Conservation (phyloP, 2,329 filamentous ascomycete species). For the Grosmannia clavigera region DNA sequence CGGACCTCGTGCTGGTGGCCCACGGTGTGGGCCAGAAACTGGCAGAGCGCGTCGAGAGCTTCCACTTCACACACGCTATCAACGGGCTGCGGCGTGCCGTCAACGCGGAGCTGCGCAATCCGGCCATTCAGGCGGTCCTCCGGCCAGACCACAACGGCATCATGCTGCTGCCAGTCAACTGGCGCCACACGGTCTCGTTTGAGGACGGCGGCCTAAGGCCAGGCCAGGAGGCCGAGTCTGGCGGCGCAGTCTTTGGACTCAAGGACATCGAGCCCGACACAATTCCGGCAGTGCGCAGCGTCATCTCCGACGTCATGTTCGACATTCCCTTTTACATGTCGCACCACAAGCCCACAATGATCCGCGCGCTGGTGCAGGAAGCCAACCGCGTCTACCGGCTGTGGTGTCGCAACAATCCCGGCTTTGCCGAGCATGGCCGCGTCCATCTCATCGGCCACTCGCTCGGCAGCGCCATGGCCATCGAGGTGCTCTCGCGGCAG, state of each 20-base stretch:
- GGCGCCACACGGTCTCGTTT: slow-evolving; percentile 78
- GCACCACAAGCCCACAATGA: slow-evolving; percentile 91
- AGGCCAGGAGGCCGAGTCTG: slow-evolving; percentile 16
- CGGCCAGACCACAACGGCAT: slow-evolving; percentile 72
- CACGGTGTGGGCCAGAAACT: slow-evolving; percentile 97
- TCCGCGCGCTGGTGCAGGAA: slow-evolving; percentile 74
- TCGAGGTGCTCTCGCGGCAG: slow-evolving; percentile 83
- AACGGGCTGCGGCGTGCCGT: slow-evolving; percentile 79
- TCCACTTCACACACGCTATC: slow-evolving; percentile 93
- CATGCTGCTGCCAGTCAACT: slow-evolving; percentile 91
- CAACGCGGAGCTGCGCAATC: slow-evolving; percentile 68
- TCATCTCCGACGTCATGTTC: slow-evolving; percentile 96
- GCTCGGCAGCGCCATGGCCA: slow-evolving; percentile 83
- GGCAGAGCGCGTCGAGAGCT: slow-evolving; percentile 87
- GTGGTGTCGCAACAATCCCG: slow-evolving; percentile 89
- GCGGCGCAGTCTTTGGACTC: slow-evolving; percentile 47
- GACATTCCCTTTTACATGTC: slow-evolving; percentile 98
- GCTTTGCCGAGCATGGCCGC: slow-evolving; percentile 66
- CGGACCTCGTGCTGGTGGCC: slow-evolving; percentile 79
- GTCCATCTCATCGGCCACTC: slow-evolving; percentile 92
- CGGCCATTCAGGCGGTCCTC: slow-evolving; percentile 62
- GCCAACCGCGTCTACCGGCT: slow-evolving; percentile 92
- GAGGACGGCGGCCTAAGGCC: slow-evolving; percentile 52
- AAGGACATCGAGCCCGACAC: slow-evolving; percentile 87
- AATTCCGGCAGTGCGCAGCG: slow-evolving; percentile 80